Evolutionary conservation across 345 rosid genomes (phyloP), one percentile per base, ranked within the genome.

Genomic region (Trapa bicornis): DNA sequence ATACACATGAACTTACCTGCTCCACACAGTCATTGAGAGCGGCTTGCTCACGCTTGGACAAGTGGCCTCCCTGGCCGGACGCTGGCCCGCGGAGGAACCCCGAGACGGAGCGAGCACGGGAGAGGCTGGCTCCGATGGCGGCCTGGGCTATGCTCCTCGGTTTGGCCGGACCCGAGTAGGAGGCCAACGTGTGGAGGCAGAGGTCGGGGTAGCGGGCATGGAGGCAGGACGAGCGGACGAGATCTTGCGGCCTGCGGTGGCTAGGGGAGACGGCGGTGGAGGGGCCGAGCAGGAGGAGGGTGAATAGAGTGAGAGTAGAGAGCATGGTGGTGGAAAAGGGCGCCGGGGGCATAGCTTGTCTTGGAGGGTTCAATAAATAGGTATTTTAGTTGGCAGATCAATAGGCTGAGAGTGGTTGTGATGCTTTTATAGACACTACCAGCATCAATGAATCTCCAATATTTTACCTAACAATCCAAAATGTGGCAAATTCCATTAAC

Each of bases 161-260:
- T 79, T 80, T 87, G 80, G 76, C 77, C 61, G 90, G 82, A 32
- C 96, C 96, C 14, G 83, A 47, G 84, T 83, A 91, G 47, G 84
- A 71, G 45, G 94, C 79, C 56, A 92, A 89, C 0, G 91, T 89
- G 54, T 81, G 87, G 69, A 87, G 64, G 78, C 98, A 89, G 64
- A 92, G 63, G 37, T 68, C 66, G 0, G 94, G 98, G 71, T 83
- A 92, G 70, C 86, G 88, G 47, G 98, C 96, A 73, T 92, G 89
- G 37, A 61, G 43, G 66, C 96, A 92, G 0, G 91, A 83, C 10
- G 92, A 74, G 61, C 78, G 92, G 69, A 92, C 80, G 35, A 89
- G 85, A 70, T 87, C 88, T 37, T 39, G 60, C 35, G 72, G 57
- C 64, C 37, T 61, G 76, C 67, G 77, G 78, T 45, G 37, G 48